Base-by-base conservation (phyloP, 2,329 filamentous ascomycete species). In the Aspergillus amoenus region DNA sequence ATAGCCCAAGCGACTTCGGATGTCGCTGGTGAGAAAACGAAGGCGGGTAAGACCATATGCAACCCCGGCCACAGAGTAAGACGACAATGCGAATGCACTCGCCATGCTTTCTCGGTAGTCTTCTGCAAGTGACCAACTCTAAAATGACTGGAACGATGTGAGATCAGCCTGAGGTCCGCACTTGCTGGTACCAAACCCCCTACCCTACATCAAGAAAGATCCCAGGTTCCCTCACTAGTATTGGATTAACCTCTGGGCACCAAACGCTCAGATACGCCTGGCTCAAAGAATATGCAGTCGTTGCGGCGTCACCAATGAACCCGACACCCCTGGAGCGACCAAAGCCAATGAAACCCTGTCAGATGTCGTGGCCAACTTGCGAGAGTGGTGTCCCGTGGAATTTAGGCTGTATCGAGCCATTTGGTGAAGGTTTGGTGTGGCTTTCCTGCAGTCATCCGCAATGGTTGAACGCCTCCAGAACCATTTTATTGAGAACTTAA, bases 71-170 rank as follows among this genome's bases (percentile, higher is more conserved):
- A 30, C 6, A 7, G 9, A 45, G 17, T 17, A 21, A 52, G n/a
- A 42, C 12, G 27, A 24, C 37, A 6, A 17, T 13, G 15, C 8
- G 8, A 22, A 18, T 45, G 32, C 41, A 37, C n/a, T 37, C 40
- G n/a, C 8, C 42, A 46, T 47, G 18, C 42, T 41, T 46, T 5
- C 17, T 44, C 42, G 53, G 49, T 22, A 54, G 43, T 52, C 52
- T 47, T 52, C 52, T 44, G 46, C 24, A 44, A 50, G 49, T 53
- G 59, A 46, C 56, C 50, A 57, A 54, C 34, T 51, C 42, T 50
- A 54, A 45, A 50, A 37, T 43, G 37, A 12, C 24, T 13, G 17
- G 22, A 40, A 44, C 13, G 5, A 13, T 32, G 22, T 32, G 52
- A 27, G 41, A 13, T 24, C 50, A 46, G 27, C 30, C 32, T 54